A percentile compares a stretch with the other conserved stretches of the same genome.
These are phyloP conservation scores for Torulaspora gathmanii DNA, from an alignment of 805 yeast genomes.

Conservation along the genomic window DNA sequence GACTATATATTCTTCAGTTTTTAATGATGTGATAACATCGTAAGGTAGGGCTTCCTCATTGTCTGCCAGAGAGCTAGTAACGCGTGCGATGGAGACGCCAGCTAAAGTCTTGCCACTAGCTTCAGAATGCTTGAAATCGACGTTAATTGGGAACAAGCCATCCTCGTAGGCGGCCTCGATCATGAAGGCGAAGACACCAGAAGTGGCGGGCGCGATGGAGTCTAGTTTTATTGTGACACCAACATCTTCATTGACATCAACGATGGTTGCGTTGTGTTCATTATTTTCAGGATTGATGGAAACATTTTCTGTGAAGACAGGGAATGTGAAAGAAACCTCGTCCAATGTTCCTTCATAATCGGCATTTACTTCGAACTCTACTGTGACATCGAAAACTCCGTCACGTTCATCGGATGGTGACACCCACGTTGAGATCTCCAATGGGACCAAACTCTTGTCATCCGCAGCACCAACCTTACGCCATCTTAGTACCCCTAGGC, in stretches of 20 bases:
- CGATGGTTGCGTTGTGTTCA: constrained; percentile 51
- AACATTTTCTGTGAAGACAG: constrained; percentile 56
- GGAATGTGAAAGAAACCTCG: constrained; percentile 54
- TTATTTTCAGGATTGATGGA: constrained; percentile 45
- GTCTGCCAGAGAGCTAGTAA: constrained; percentile 43
- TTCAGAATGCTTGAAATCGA: constrained; percentile 50
- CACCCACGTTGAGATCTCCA: constrained; percentile 82
- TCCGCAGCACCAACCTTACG: constrained; percentile 63
- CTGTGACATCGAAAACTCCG: constrained; percentile 64
- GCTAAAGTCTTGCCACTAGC: constrained; percentile 48
- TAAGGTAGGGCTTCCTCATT: constrained; percentile 62
- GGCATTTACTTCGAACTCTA: constrained; percentile 76
- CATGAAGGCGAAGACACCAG: constrained; percentile 75
- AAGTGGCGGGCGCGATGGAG: constrained; percentile 46
- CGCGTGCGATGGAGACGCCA: constrained; percentile 57
- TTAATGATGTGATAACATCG: constrained; percentile 54
- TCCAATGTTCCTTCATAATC: constrained; percentile 43
- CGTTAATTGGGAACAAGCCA: constrained; percentile 80
- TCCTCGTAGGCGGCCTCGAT: constrained; percentile 77
- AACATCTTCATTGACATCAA: constrained; percentile 52
- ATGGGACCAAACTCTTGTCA: constrained; percentile 53
- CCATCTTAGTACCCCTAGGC: constrained; percentile 92
- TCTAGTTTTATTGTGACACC: constrained; percentile 67
- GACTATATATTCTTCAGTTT: constrained; percentile 56
- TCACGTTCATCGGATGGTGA: constrained; percentile 50